These are phyloP conservation scores for Flaveria robusta DNA, from an alignment of 129 eudicot genomes.

Conservation along the genomic window DNA sequence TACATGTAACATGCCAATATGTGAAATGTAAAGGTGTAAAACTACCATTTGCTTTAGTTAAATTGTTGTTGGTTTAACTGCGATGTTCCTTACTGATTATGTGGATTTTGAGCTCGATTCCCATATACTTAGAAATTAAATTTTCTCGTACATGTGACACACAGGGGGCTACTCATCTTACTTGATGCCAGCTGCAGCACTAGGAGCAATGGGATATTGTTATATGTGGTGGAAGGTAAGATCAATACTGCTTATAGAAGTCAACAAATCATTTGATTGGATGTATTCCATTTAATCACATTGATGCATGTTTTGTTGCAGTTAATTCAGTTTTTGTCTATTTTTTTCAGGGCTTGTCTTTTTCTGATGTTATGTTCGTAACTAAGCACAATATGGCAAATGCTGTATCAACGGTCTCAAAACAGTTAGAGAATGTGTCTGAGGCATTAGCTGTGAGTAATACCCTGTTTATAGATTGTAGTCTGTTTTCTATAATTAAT, in stretches of 20 bases:
- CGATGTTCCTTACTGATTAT: not conserved
- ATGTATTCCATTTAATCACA: not conserved
- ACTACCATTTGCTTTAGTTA: not conserved
- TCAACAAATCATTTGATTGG: not conserved
- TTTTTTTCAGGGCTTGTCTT: slow-evolving; percentile 65
- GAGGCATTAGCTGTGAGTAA: slow-evolving; percentile 76
- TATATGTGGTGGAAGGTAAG: slow-evolving; percentile 97
- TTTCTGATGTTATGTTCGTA: slow-evolving; percentile 89
- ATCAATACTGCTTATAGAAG: not conserved
- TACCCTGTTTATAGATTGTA: not conserved
- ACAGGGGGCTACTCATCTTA: slow-evolving; percentile 74
- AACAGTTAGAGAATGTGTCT: slow-evolving; percentile 80
- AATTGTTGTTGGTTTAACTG: not conserved
- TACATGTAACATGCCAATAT: not conserved
- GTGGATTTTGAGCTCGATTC: not conserved
- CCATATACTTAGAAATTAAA: slow-evolving; percentile 12
- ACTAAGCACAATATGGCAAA: slow-evolving; percentile 91
- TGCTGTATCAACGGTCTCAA: slow-evolving; percentile 84
- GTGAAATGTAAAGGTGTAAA: slow-evolving; percentile 5
- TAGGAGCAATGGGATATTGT: slow-evolving; percentile 95
- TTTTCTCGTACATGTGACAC: slow-evolving; percentile 3
- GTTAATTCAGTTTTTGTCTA: not conserved
- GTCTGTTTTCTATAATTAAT: not conserved
- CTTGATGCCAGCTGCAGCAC: slow-evolving; percentile 84
- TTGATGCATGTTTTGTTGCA: not conserved